Evolutionary conservation across 352 stramenopile species (phyloP), one percentile per base, ranked within the genome.

Genomic region (Phytophthora capsici): DNA sequence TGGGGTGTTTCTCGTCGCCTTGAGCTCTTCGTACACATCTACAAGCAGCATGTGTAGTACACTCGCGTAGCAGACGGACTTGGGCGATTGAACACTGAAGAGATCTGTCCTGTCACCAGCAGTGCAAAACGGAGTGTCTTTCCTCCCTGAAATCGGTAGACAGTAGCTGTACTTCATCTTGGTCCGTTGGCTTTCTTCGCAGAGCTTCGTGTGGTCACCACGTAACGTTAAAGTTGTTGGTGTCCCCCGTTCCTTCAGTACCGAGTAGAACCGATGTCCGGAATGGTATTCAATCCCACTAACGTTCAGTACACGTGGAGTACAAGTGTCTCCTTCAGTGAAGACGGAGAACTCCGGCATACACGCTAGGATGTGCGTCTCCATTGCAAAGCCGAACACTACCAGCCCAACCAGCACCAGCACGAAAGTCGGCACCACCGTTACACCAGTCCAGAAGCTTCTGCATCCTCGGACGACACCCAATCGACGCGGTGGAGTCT

Each of bases 41-140:
- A 84, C 57, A 17, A 89, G 62, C n/a, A 89, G 28, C 72, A 89
- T 77, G 51, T 89, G 77, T 52, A 89, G 55, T n/a, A 82, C 73
- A 47, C 77, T 86, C 16, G 51, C 73, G 17, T 80, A 83, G 51
- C 80, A 89, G 8, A 80, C 34, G n/a, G 75, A 82, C 20, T 75
- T 60, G 14, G 60, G 56, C 12, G 63, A 71, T 0, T 25, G 36
- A 32, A 62, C 26, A 4, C 38, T 73, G 6, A 89, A 65, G 17
- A 89, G 58, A 36, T 86, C 77, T 16, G 81, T 61, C 23, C 80
- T 67, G 51, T 89, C 77, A 4, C 75, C 64, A 0, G 44, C 61
- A 7, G 34, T 55, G 58, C 80, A 89, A 59, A 75, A 83, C 14
- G 72, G 66, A 1, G 73, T 66, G 38, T 89, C 77, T 43, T 80